Conservation (phyloP, 805 yeast species). For the Ogataea philodendri region DNA sequence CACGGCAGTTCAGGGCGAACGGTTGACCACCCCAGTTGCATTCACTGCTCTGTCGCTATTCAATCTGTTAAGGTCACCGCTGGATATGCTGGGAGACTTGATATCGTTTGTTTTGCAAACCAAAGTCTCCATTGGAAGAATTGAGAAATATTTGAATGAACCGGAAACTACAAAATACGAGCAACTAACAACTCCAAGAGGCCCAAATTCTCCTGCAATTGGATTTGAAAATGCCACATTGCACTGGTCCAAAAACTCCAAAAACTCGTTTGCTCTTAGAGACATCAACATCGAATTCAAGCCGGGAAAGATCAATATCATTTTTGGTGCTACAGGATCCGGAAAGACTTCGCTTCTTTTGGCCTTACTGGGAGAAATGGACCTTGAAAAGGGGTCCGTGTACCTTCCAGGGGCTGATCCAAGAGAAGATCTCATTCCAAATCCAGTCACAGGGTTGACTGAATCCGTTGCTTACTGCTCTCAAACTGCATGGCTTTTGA, state of each 20-base stretch:
- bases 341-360: conserved; percentile 90
- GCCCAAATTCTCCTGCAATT: conserved; percentile 57
- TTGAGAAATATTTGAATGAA: conserved; percentile 74
- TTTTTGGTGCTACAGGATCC: conserved; percentile 91
- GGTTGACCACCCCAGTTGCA: conserved; percentile 87
- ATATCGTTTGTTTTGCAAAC: conserved; percentile 82
- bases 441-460: conserved; percentile 75
- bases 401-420: conserved; percentile 77
- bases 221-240: conserved; percentile 82
- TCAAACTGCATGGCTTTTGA: conserved; percentile 93
- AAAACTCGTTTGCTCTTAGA: conserved; percentile 67
- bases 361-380: conserved; percentile 95
- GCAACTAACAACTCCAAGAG: conserved; percentile 59
- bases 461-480: conserved; percentile 96
- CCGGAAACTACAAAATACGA: conserved; percentile 84
- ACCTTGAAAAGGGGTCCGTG: conserved; percentile 62
- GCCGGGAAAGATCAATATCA: conserved; percentile 79
- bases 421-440: conserved; percentile 66
- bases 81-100: conserved; percentile 90
- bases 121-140: conserved; percentile 91
- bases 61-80: conserved; percentile 77
- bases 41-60: conserved; percentile 89
- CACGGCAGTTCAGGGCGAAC: conserved; percentile 64
- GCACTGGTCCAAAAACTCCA: conserved; percentile 56
- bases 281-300: conserved; percentile 70